Percentiles rank a stretch among this genome's conserved stretches.
Evolutionary conservation across 2,329 filamentous ascomycete genomes (phyloP).

Genomic region (Penicillium sp.): DNA sequence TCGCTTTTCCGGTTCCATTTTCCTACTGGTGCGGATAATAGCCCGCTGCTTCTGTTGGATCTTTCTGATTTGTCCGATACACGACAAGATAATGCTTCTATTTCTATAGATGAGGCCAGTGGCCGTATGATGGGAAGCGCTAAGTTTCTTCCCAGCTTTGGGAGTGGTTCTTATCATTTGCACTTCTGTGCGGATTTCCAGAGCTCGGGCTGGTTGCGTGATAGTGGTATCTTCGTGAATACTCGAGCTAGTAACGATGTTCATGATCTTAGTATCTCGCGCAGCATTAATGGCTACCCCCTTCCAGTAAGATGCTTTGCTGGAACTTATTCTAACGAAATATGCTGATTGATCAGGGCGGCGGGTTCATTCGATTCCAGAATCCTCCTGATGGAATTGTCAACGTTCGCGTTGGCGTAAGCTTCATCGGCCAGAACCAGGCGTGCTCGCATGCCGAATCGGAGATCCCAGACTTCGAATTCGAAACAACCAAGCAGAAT

Average conservation of each 20-base stretch:
- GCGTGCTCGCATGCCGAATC: slow-evolving; percentile 70
- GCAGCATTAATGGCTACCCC: slow-evolving; percentile 64
- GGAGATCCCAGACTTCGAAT: slow-evolving; percentile 69
- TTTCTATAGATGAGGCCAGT: slow-evolving; percentile 60
- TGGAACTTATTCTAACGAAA: background rate
- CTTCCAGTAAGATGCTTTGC: slow-evolving; percentile 33
- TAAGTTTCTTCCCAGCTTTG: slow-evolving; percentile 67
- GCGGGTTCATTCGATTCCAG: slow-evolving; percentile 68
- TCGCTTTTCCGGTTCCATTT: slow-evolving; percentile 70
- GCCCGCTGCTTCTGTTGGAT: slow-evolving; percentile 67
- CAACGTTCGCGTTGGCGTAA: slow-evolving; percentile 68
- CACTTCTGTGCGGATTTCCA: slow-evolving; percentile 72
- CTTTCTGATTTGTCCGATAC: slow-evolving; percentile 67
- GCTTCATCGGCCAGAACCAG: slow-evolving; percentile 67
- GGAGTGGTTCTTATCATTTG: slow-evolving; percentile 61
- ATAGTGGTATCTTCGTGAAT: slow-evolving; percentile 67
- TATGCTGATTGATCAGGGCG: slow-evolving; percentile 53
- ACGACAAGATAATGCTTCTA: slow-evolving; percentile 60
- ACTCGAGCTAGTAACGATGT: slow-evolving; percentile 60
- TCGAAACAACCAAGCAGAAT: slow-evolving; percentile 55
- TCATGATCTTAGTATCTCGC: slow-evolving; percentile 59
- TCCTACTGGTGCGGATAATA: slow-evolving; percentile 41
- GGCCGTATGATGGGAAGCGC: slow-evolving; percentile 67
- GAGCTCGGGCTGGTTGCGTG: slow-evolving; percentile 56
- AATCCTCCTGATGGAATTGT: slow-evolving; percentile 56